A percentile compares a stretch with the other conserved stretches of the same genome.
phyloP scores from a whole-genome alignment of 2,329 filamentous ascomycete genomes.

The Penicillium olsonii region DNA sequence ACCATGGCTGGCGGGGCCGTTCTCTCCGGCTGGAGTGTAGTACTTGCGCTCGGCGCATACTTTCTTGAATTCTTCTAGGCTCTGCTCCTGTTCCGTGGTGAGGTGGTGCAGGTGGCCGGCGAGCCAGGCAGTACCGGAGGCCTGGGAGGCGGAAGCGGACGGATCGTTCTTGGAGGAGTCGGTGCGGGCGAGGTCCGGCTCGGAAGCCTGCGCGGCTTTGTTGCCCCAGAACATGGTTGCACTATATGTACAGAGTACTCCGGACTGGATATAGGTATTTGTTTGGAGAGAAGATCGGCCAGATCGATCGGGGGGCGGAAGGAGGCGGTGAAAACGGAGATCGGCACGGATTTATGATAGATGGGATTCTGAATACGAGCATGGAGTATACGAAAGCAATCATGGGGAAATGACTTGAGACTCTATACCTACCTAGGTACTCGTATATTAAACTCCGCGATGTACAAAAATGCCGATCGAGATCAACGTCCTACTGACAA shows the following conservation, averaged over 20 bases:
- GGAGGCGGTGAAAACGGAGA: slow-evolving; percentile 9
- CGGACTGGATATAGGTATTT: neutral
- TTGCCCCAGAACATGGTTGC: slow-evolving; percentile 33
- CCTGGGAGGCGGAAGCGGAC: slow-evolving; percentile 37
- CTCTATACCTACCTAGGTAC: no score
- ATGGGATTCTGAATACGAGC: no score
- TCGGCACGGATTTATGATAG: neutral
- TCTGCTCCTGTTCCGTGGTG: slow-evolving; percentile 65
- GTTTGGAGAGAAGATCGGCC: neutral
- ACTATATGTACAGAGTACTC: neutral
- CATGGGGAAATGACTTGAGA: no score
- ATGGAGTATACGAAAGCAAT: no score
- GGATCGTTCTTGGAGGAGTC: slow-evolving; percentile 38
- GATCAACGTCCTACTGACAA: no score
- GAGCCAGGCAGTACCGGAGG: slow-evolving; percentile 39
- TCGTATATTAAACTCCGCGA: no score
- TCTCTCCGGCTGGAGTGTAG: slow-evolving; percentile 39
- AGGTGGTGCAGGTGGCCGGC: slow-evolving; percentile 79
- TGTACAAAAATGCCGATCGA: slow-evolving; percentile 3
- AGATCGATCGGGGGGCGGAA: slow-evolving; percentile 3
- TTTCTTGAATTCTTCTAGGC: slow-evolving; percentile 71
- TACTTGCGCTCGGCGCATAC: slow-evolving; percentile 64
- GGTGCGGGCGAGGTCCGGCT: slow-evolving; percentile 29
- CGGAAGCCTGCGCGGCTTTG: slow-evolving; percentile 32
- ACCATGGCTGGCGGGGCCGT: slow-evolving; percentile 43